These are phyloP conservation scores for Lipomyces oligophaga DNA, from an alignment of 805 yeast genomes.

Conservation along the genomic window DNA sequence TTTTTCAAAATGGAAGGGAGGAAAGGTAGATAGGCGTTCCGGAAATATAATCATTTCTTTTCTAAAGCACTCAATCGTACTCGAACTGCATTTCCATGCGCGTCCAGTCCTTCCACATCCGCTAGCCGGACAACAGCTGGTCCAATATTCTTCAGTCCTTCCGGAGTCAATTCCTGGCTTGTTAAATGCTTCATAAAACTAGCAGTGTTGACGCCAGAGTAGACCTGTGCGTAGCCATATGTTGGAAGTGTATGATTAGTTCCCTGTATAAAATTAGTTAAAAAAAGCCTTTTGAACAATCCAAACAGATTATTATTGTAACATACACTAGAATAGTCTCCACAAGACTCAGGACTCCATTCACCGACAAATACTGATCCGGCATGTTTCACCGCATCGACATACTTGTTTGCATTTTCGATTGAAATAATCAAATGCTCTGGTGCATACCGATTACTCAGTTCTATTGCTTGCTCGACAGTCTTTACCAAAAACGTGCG, in stretches of 20 bases:
- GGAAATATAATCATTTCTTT: too few relatives aligned
- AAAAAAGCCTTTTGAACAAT: too few relatives aligned
- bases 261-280: constrained; percentile 55
- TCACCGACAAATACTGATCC: constrained; percentile 97
- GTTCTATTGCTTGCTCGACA: constrained; percentile 75
- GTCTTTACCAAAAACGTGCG: constrained; percentile 66
- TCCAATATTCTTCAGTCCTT: constrained; percentile 87
- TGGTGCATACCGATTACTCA: constrained; percentile 92
- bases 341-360: constrained; percentile 95
- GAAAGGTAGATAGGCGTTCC: too few relatives aligned
- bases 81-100: constrained; percentile 94
- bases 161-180: constrained; percentile 80
- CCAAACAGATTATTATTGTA: too few relatives aligned
- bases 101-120: constrained; percentile 93
- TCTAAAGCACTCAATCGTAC: constrained; percentile 72
- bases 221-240: constrained; percentile 96
- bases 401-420: constrained; percentile 68
- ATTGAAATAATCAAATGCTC: constrained; percentile 94
- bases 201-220: constrained; percentile 94
- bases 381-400: constrained; percentile 78
- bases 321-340: constrained; percentile 70
- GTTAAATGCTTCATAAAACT: constrained; percentile 95
- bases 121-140: constrained; percentile 95
- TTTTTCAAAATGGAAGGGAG: too few relatives aligned
- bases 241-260: constrained; percentile 98